These are phyloP conservation scores for Mycosphaerella arachidis DNA, from an alignment of 2,329 filamentous ascomycete genomes.

Conservation along the genomic window DNA sequence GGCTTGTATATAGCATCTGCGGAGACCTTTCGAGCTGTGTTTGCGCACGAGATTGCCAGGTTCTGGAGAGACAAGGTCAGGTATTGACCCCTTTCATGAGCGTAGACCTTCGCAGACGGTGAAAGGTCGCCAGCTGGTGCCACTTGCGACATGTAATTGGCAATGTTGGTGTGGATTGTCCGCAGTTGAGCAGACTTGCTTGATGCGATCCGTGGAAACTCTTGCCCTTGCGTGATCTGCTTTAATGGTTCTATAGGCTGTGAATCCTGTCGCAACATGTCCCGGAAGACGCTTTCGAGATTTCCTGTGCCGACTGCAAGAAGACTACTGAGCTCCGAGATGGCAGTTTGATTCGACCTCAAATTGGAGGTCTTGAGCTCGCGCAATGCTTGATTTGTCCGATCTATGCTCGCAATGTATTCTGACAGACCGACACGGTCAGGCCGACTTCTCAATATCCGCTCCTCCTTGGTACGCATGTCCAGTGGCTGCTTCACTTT, in stretches of 20 bases:
- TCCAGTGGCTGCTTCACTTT: conserved; percentile 85
- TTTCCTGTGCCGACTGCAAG: conserved; percentile 75
- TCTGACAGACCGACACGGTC: conserved; percentile 74
- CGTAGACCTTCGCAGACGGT: conserved; percentile 75
- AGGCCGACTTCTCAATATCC: conserved; percentile 74
- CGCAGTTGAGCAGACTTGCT: conserved; percentile 72
- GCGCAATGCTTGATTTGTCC: conserved; percentile 75
- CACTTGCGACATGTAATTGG: conserved; percentile 25
- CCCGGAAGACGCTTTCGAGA: conserved; percentile 78
- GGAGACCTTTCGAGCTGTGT: conserved; percentile 67
- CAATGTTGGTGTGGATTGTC: conserved; percentile 61
- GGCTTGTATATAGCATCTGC: conserved; percentile 79
- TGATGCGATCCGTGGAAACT: conserved; percentile 72
- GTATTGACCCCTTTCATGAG: conserved; percentile 81
- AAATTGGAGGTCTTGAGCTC: conserved; percentile 89
- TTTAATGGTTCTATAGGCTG: conserved; percentile 81
- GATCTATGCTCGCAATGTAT: conserved; percentile 85
- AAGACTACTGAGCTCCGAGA: conserved; percentile 71
- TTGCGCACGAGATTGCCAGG: conserved; percentile 76
- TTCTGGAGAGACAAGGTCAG: conserved; percentile 78
- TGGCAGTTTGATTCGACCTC: conserved; percentile 84
- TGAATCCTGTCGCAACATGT: conserved; percentile 72
- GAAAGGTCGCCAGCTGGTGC: conserved; percentile 27
- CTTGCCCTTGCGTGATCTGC: conserved; percentile 75
- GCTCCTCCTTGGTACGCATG: conserved; percentile 85